phyloP scores from a whole-genome alignment of 768 basidiomycete genomes.

The Polyporus arcularius region DNA sequence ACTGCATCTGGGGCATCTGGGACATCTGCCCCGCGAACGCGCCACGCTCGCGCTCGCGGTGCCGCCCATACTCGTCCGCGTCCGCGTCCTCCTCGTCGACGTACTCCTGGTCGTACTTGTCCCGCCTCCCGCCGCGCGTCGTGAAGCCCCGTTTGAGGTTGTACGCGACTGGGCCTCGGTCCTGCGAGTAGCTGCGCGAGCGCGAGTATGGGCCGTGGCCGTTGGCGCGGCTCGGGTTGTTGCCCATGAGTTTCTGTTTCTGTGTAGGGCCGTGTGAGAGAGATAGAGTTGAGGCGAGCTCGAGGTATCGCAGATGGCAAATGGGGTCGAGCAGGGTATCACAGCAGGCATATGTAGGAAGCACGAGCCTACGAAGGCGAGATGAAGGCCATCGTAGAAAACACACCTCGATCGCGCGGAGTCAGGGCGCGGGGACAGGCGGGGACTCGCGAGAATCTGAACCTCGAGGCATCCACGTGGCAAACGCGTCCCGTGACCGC shows the following conservation, averaged over 20 bases:
- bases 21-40: no score
- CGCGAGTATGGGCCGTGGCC: background rate
- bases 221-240: conserved; percentile 13
- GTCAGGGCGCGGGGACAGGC: background rate
- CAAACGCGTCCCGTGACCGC: conserved; percentile 5
- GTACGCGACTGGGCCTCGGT: background rate
- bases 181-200: background rate
- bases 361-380: background rate
- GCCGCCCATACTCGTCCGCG: background rate
- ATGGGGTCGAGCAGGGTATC: conserved; percentile 3
- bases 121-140: background rate
- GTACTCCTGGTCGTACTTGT: background rate
- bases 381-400: no score
- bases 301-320: conserved; percentile 3
- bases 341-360: background rate
- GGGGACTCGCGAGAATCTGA: background rate
- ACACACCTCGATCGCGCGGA: background rate
- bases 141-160: conserved; percentile 1
- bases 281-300: background rate
- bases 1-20: no score
- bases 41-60: background rate
- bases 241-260: conserved; percentile 14
- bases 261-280: background rate
- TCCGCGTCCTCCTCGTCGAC: background rate
- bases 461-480: conserved; percentile 18